Evolutionary conservation across 23 red algal species (phyloP), one percentile per base, ranked within the genome.

Genomic region (Gracilaria caudata): DNA sequence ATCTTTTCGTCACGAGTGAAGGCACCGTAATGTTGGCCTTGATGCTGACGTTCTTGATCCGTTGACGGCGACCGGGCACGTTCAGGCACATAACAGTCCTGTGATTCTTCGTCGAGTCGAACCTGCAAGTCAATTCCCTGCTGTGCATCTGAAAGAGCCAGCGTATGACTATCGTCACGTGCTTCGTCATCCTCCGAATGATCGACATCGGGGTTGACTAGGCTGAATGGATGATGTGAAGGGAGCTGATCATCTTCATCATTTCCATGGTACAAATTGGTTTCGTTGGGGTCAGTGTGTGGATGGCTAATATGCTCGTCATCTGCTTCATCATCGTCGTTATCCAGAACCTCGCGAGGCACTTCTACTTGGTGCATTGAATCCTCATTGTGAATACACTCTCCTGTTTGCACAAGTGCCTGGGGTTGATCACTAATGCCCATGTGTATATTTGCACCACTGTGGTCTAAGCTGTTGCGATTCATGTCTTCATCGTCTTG

Each of bases 281-380:
- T 13, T 21, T 26, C 3, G 38, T 75, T 75, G 1, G 70, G 70
- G 35, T 75, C 70, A 43, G 70, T 47, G 43, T 75, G 70, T 5
- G 40, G 70, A 47, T 49, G 70, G 19, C 70, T 43, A 6, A 46
- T 29, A 13, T 46, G 37, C 4, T 75, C 70, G 26, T 39, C 65
- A 21, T 71, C 65, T 21, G 65, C 19, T 6, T 75, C 70, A 29
- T 75, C 70, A 5, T 47, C 70, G 49, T 75, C 70, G 21, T 75
- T 75, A 17, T 75, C 70, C 40, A 75, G 19, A 26, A 75, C 70
- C 37, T 75, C 70, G 0, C 70, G 37, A 33, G 70, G 70, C 8
- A 47, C 38, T 75, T 75, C 70, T 9, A 75, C 70, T 24, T 75
- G 70, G 40, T 49, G 70, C 70, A 75, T 75, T n/a, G 70, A 47